phyloP scores from a whole-genome alignment of 176 grass and related monocot genomes.

The Ensete glaucum region DNA sequence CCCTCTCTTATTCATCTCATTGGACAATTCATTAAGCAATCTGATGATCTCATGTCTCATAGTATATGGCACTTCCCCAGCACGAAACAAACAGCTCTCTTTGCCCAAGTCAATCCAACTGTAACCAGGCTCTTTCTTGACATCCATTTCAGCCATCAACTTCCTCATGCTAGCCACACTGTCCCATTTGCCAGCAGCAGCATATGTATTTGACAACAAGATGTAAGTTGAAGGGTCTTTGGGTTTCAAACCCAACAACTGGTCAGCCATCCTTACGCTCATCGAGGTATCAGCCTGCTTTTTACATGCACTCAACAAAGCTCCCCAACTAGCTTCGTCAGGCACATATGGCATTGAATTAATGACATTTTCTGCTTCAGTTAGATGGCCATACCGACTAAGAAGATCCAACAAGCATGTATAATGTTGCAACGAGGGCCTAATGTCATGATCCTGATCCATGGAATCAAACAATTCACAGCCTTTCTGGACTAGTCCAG shows the following conservation, averaged over 20 bases:
- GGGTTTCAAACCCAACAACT: constrained; percentile 44
- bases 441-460: constrained; percentile 49
- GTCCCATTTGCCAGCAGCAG: constrained; percentile 59
- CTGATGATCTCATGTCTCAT: constrained; percentile 47
- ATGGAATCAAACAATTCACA: constrained; percentile 64
- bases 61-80: constrained; percentile 46
- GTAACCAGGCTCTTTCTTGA: constrained; percentile 63
- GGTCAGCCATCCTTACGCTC: constrained; percentile 57
- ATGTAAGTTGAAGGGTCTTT: constrained; percentile 76
- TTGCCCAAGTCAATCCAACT: constrained; percentile 63
- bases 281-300: constrained; percentile 57
- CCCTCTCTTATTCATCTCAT: constrained; percentile 59
- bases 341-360: constrained; percentile 53
- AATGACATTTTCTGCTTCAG: constrained; percentile 69
- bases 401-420: constrained; percentile 90
- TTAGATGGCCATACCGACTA: constrained; percentile 59
- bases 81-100: constrained; percentile 51
- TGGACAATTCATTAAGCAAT: constrained; percentile 43
- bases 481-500: constrained; percentile 74
- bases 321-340: constrained; percentile 68
- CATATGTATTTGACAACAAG: constrained; percentile 80
- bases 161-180: constrained; percentile 52
- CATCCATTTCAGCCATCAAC: constrained; percentile 44
- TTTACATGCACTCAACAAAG: constrained; percentile 67
- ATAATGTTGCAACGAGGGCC: constrained; percentile 66